phyloP scores from a whole-genome alignment of 169 alveolate species.

The Babesia ovis region DNA sequence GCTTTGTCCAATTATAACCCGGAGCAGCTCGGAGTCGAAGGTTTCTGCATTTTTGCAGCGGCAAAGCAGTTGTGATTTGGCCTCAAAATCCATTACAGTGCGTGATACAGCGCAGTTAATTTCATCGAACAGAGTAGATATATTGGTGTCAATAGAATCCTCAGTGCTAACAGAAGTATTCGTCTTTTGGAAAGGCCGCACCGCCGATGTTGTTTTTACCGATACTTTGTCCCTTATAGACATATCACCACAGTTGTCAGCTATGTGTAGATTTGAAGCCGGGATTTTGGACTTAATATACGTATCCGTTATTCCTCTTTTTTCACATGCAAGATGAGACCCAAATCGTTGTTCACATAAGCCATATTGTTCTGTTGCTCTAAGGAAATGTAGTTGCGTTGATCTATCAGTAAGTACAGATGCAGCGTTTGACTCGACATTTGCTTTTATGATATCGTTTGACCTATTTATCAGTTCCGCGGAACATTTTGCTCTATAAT shows the following conservation, averaged over 20 bases:
- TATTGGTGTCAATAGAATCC: background rate
- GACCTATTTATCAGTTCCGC: background rate
- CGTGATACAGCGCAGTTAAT: background rate
- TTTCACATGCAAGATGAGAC: background rate
- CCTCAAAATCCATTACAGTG: slow-evolving; percentile 2
- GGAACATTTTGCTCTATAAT: background rate
- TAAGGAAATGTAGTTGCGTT: background rate
- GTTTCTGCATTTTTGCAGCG: slow-evolving; percentile 26
- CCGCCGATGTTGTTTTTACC: background rate
- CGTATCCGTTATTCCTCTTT: background rate
- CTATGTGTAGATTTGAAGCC: background rate
- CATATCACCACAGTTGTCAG: background rate
- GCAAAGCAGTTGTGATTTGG: slow-evolving; percentile 19
- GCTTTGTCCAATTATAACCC: slow-evolving; percentile 34
- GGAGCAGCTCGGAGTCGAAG: slow-evolving; percentile 31
- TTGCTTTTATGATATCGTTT: background rate
- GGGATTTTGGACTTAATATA: background rate
- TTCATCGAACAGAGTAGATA: background rate
- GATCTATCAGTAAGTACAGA: background rate
- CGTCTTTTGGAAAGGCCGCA: background rate
- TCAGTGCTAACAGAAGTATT: background rate
- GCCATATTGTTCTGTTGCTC: background rate
- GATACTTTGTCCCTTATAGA: background rate
- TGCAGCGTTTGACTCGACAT: background rate
- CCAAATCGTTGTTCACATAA: background rate